Evolutionary conservation across 345 rosid species (phyloP).

Genomic region (Iberis pinnata): DNA sequence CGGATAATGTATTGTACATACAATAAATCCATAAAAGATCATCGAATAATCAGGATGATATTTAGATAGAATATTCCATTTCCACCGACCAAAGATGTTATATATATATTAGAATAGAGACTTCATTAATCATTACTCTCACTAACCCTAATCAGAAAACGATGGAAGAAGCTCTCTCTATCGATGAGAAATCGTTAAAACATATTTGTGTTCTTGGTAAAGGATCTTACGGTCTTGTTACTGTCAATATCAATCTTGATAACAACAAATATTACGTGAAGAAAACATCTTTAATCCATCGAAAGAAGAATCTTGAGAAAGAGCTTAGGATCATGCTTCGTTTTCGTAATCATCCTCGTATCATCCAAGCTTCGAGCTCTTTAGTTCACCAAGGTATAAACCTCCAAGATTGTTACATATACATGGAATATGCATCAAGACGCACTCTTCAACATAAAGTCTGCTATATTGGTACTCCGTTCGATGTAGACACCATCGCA

Average conservation of each 20-base stretch:
- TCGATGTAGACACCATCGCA: background rate
- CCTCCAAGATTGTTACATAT: background rate
- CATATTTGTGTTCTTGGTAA: background rate
- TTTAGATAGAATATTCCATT: too few species aligned
- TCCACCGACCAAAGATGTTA: too few species aligned
- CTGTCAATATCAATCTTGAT: background rate
- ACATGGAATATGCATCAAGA: background rate
- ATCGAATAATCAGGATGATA: too few species aligned
- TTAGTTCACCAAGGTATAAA: background rate
- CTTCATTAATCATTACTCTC: too few species aligned
- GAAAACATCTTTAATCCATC: background rate
- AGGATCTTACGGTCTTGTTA: background rate
- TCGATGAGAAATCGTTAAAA: too few species aligned
- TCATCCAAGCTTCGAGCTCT: background rate
- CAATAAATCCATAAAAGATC: too few species aligned
- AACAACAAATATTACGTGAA: background rate
- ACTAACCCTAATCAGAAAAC: too few species aligned
- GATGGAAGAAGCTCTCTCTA: too few species aligned
- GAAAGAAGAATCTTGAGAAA: background rate
- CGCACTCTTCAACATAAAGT: background rate
- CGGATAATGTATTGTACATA: too few species aligned
- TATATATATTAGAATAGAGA: too few species aligned
- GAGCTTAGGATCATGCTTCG: constrained; percentile 3
- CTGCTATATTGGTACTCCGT: too few species aligned
- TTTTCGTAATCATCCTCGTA: constrained; percentile 1